phyloP scores from a whole-genome alignment of 768 basidiomycete genomes.

The Phylloporus arenicola region DNA sequence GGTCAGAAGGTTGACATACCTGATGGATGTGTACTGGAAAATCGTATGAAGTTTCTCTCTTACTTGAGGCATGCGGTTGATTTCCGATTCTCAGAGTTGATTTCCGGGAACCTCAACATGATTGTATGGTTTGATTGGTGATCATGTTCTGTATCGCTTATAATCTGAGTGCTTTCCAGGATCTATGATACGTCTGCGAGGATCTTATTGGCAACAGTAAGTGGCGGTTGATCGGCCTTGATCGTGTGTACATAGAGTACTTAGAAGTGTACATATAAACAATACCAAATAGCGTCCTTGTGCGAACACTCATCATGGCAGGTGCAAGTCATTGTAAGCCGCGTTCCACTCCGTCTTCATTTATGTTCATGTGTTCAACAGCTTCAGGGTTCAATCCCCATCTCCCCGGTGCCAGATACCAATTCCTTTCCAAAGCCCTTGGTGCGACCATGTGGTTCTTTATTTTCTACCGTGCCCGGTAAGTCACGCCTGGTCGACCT shows the following conservation, averaged over 20 bases:
- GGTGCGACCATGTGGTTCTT: conserved; percentile 99
- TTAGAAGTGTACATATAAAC: too few relatives aligned
- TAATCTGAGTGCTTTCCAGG: not conserved
- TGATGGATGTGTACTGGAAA: conserved; percentile 75
- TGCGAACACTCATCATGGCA: conserved; percentile 30
- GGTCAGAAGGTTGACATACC: conserved; percentile 79
- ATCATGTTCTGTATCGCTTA: not conserved
- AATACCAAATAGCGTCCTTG: conserved; percentile 20
- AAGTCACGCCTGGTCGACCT: conserved; percentile 27
- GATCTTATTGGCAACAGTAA: not conserved
- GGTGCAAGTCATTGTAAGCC: conserved; percentile 27
- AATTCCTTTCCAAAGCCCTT: conserved; percentile 75
- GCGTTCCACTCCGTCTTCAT: not conserved
- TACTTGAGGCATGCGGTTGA: not conserved
- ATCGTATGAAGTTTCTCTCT: conserved; percentile 34
- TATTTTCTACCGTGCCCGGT: conserved; percentile 95
- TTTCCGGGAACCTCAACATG: conserved; percentile 84
- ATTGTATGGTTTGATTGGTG: conserved; percentile 36
- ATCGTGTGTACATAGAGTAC: too few relatives aligned
- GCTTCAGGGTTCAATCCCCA: conserved; percentile 86
- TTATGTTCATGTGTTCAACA: conserved; percentile 17
- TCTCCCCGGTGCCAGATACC: conserved; percentile 70
- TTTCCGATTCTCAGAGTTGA: conserved; percentile 40
- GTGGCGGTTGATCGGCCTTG: too few relatives aligned
- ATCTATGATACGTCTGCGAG: conserved; percentile 1